A percentile compares a stretch with the other conserved stretches of the same genome.
phyloP scores from a whole-genome alignment of 2,329 filamentous ascomycete genomes.

The Lasiodiplodia sp. region DNA sequence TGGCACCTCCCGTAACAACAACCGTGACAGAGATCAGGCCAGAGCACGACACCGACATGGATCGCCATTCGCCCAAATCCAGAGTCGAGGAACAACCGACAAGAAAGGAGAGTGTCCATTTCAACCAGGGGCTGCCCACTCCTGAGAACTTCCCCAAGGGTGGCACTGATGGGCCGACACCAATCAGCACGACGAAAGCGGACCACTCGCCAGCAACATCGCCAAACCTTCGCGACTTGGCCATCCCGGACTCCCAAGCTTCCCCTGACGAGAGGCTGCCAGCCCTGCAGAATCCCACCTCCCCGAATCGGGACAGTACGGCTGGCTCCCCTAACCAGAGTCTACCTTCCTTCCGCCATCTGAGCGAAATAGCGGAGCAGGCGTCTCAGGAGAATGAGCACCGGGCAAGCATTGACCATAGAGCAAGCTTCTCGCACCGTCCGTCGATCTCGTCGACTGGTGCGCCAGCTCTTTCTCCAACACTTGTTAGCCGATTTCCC shows the following conservation, averaged over 20 bases:
- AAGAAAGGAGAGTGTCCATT: not conserved
- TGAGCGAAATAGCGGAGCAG: slow-evolving; percentile 45
- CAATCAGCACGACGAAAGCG: not conserved
- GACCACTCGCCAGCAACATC: slow-evolving; percentile 39
- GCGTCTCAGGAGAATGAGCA: slow-evolving; percentile 44
- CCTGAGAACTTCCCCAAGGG: slow-evolving; percentile 21
- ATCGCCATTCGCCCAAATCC: slow-evolving; percentile 19
- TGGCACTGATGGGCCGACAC: not conserved
- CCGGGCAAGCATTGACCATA: slow-evolving; percentile 38
- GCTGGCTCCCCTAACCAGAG: slow-evolving; percentile 40
- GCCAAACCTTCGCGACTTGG: slow-evolving; percentile 40
- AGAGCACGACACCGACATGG: slow-evolving; percentile 26
- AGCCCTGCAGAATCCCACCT: slow-evolving; percentile 43
- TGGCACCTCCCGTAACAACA: slow-evolving; percentile 16
- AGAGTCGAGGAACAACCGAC: not conserved
- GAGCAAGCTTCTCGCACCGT: slow-evolving; percentile 36
- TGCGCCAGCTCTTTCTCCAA: slow-evolving; percentile 43
- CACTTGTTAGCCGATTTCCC: slow-evolving; percentile 40
- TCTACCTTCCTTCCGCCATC: slow-evolving; percentile 44
- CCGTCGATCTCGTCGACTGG: slow-evolving; percentile 45
- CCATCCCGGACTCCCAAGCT: slow-evolving; percentile 42
- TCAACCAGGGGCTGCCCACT: slow-evolving; percentile 16
- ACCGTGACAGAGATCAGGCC: slow-evolving; percentile 15
- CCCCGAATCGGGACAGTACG: slow-evolving; percentile 40
- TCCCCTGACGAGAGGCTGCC: slow-evolving; percentile 44